Base-by-base conservation (phyloP, 495 filamentous ascomycete genomes). In the Hyphodiscus hymeniophilus region DNA sequence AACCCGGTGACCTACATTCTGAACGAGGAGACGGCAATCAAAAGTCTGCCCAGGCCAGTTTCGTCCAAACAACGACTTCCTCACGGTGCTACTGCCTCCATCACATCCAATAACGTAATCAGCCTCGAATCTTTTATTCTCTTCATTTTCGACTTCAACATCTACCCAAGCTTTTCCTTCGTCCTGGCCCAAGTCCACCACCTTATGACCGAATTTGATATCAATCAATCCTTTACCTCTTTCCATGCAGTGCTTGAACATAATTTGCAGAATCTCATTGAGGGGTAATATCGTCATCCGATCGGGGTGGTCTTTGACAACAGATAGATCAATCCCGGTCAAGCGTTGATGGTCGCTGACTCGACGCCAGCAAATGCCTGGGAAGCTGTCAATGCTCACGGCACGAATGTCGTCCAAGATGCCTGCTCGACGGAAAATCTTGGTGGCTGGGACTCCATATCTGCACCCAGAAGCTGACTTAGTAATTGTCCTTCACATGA, bases 31-130 rank as follows among this genome's bases (percentile, higher is more conserved):
- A 38, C 38, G 38, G 11, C 21, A 20, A 20, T 15, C 8, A 17
- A 39, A 38, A n/a, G 34, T 18, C 13, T 38, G 13, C 4, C 34
- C 13, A 15, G n/a, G 38, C 46, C n/a, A 33, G 16, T 28, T 28
- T 18, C 39, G 32, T 4, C 77, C 77, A 60, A 81, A 82, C 11
- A 82, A 49, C 1, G 68, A 66, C 47, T 66, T 68, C 21, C 77
- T 63, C 10, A 81, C 67, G 3, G 63, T 63, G 51, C 76, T 81
- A 34, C 66, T 73, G 0, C 76, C 79, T 5, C 77, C 77, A 58
- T 82, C 77, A 50, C 75, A 78, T 0, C 77, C 79, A 16, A 78
- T 52, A 2, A 82, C 50, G 50, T 75, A 82, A 57, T 81, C 77
- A 22, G 65, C 50, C 7, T 16, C 22, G 2, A 49, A 15, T 21